phyloP scores from a whole-genome alignment of 1,139 yeast species.

The Nematodospora anomalae region DNA sequence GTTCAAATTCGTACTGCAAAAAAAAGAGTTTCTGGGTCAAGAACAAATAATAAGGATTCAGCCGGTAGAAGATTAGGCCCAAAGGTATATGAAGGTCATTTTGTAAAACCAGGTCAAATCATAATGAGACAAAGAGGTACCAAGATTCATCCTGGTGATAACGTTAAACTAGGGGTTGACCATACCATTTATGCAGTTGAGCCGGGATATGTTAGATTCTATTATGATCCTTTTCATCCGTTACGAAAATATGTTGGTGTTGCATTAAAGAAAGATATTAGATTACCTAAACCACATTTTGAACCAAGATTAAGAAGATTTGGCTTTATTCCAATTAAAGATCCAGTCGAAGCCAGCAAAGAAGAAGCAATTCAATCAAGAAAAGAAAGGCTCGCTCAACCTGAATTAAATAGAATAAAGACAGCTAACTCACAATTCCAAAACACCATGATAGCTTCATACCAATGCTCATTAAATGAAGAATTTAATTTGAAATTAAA shows the following conservation, averaged over 20 bases:
- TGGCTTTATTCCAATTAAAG: slow-evolving; percentile 62
- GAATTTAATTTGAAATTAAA: slow-evolving; percentile 28
- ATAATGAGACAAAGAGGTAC: slow-evolving; percentile 96
- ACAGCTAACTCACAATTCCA: slow-evolving; percentile 32
- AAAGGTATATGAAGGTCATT: slow-evolving; percentile 74
- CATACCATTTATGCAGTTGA: slow-evolving; percentile 90
- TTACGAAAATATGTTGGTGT: slow-evolving; percentile 88
- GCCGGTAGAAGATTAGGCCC: slow-evolving; percentile 95
- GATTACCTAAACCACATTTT: slow-evolving; percentile 86
- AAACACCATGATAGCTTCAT: slow-evolving; percentile 19
- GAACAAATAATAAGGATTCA: slow-evolving; percentile 89
- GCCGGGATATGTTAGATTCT: slow-evolving; percentile 90
- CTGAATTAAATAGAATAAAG: slow-evolving; percentile 41
- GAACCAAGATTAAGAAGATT: slow-evolving; percentile 83
- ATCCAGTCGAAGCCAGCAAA: slow-evolving; percentile 49
- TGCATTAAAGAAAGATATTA: slow-evolving; percentile 62
- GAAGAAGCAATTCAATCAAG: slow-evolving; percentile 61
- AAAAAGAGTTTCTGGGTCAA: slow-evolving; percentile 91
- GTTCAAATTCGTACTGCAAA: slow-evolving; percentile 85
- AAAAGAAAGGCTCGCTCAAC: slow-evolving; percentile 60
- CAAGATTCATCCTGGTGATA: slow-evolving; percentile 93
- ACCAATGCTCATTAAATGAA: slow-evolving; percentile 16
- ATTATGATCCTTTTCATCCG: slow-evolving; percentile 97
- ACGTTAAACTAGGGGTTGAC: slow-evolving; percentile 87
- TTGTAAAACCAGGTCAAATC: slow-evolving; percentile 77